phyloP scores from a whole-genome alignment of 139 green algal genomes.

The Microglena sp. region DNA sequence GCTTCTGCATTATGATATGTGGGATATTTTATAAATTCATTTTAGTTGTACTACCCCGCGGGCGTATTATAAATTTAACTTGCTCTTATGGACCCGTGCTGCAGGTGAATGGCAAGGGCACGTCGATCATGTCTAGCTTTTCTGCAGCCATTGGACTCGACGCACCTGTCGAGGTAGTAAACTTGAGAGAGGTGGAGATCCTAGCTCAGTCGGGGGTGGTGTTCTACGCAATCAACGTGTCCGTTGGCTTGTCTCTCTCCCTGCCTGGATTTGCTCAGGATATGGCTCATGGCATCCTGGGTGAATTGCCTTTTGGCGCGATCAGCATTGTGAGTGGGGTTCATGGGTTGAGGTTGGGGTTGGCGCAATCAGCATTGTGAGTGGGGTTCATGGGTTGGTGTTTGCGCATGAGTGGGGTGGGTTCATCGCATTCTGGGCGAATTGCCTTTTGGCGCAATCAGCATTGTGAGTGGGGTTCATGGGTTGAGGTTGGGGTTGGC shows the following conservation, averaged over 20 bases:
- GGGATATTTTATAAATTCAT: too few relatives aligned
- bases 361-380: background rate
- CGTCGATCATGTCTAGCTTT: constrained; percentile 58
- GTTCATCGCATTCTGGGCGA: constrained; percentile 55
- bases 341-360: background rate
- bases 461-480: constrained; percentile 31
- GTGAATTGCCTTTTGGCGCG: constrained; percentile 45
- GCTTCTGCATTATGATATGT: too few relatives aligned
- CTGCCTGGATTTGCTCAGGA: constrained; percentile 48
- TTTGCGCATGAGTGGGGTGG: constrained; percentile 1
- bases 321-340: constrained; percentile 35
- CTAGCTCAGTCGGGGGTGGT: constrained; percentile 32
- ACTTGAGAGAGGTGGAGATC: constrained; percentile 37
- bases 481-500: background rate
- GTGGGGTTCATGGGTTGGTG: background rate
- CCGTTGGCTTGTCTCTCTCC: constrained; percentile 42
- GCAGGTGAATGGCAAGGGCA: constrained; percentile 47
- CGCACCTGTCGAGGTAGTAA: constrained; percentile 58
- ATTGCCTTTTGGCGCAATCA: constrained; percentile 47
- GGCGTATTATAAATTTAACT: too few relatives aligned
- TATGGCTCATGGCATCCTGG: constrained; percentile 61
- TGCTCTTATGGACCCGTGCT: background rate
- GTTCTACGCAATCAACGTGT: constrained; percentile 45
- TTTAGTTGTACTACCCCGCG: too few relatives aligned
- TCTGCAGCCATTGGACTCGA: constrained; percentile 56